Base-by-base conservation (phyloP, 2,329 filamentous ascomycete species). In the Penicillium digitatum region DNA sequence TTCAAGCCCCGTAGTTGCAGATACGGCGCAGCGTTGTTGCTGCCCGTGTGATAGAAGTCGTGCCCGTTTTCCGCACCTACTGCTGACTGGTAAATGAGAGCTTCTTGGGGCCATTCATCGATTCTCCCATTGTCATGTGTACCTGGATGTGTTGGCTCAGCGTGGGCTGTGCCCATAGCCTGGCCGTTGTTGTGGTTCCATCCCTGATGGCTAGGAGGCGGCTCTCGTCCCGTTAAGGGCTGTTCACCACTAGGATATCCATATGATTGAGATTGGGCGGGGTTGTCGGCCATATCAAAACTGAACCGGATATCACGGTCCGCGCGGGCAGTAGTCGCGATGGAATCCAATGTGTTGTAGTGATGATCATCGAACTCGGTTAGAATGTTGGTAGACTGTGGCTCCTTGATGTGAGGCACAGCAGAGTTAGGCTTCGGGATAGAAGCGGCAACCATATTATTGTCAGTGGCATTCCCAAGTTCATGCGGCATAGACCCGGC, bases 81-180 rank as follows among this genome's bases (percentile, higher is more conserved):
- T 20, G 63, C 59, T 8, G 65, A 69, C 48, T 74, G 71, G 58
- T 75, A 76, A 53, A 74, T 69, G 24, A 75, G 61, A 26, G 74
- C 72, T 60, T 76, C 73, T 48, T 72, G 72, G 3, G 72, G 69
- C 73, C 73, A 76, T 37, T 75, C 72, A 29, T 68, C 64, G n/a
- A 62, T 54, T 2, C 52, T 14, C 18, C 58, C 60, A 31, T 68
- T 68, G 31, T 68, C 66, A 22, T 61, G 56, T 5, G 61, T 64
- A 20, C 59, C 54, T 35, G 62, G 56, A 16, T 53, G 62, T 39
- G 50, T 22, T 39, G 52, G 52, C 14, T 57, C 57, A 27, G 64
- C 56, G 38, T 64, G 55, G 14, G 58, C 54, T n/a, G 57, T 50
- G 22, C 59, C 47, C 20, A 46, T 29, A 22, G 57, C 37, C 27